Base-by-base conservation (phyloP, 371 early-diverging fungal species). In the Basidiobolus meristosporus region DNA sequence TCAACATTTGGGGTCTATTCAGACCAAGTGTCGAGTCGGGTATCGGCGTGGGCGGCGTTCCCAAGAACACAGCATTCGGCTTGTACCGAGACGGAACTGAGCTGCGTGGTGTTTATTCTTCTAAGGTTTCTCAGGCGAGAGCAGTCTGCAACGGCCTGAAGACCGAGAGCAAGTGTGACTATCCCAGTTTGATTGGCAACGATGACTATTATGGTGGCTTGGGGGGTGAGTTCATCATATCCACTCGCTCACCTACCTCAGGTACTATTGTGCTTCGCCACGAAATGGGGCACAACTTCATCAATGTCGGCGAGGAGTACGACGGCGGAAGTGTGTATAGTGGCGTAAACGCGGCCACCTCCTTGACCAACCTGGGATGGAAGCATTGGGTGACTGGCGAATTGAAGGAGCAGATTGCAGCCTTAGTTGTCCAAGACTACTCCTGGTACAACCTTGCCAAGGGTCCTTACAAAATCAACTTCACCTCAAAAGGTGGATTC, bases 221-320 rank as follows among this genome's bases (percentile, higher is more conserved):
- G 2, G 73, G 73, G n/a, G 73, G 73, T 18, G 70, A 73, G 42
- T 73, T 70, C 47, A 60, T 63, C 35, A 70, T 73, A 42, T 59
- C 67, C 14, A 73, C 73, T 3, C 54, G 59, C 31, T 62, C 62
- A 23, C 43, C 50, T 30, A 68, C 62, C 22, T 53, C 60, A 0
- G 73, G 73, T 7, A 65, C 69, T 0, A 40, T 70, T 16, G 73
- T 72, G 6, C 45, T 70, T 19, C 57, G 73, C 4, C 72, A 72
- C 40, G 72, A 72, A 36, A 54, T 68, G 46, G 71, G 71, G 2
- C 73, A 73, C 43, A 69, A 60, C 38, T 52, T 68, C 39, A 51
- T 60, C 38, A 16, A 57, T 15, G 69, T 65, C 12, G 69, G 70
- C 7, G 70, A 70, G 43, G 68, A 68, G 26, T 68, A 67, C 34